Evolutionary conservation across 768 basidiomycete species (phyloP).

Genomic region (Lactarius indigo): DNA sequence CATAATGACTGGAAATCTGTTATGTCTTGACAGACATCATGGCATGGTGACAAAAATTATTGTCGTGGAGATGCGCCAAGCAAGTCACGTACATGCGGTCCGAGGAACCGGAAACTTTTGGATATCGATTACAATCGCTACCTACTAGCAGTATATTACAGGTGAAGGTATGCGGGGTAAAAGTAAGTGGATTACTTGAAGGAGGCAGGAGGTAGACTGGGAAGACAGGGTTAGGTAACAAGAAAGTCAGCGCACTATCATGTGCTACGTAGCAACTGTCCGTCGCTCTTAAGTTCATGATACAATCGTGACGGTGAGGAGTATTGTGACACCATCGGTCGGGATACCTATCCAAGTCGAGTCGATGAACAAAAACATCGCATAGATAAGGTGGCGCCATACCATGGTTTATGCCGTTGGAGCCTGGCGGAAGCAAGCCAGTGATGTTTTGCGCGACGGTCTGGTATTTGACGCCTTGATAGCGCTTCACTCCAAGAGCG

Average conservation of each 20-base stretch:
- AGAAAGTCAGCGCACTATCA: not conserved
- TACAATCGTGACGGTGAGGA: slow-evolving; percentile 22
- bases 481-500: slow-evolving; percentile 8
- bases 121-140: not conserved
- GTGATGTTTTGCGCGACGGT: slow-evolving; percentile 46
- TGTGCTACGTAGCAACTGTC: not conserved
- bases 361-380: not conserved
- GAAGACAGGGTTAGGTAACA: not conserved
- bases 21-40: too few relatives aligned
- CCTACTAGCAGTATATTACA: not conserved
- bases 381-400: not conserved
- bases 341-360: slow-evolving; percentile 12
- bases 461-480: slow-evolving; percentile 36
- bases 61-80: too few relatives aligned
- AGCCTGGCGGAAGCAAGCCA: slow-evolving; percentile 52
- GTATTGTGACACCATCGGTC: slow-evolving; percentile 14
- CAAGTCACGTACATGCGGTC: not conserved
- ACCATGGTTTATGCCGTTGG: slow-evolving; percentile 52
- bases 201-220: not conserved
- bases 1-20: too few relatives aligned
- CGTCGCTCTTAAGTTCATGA: not conserved
- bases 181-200: not conserved
- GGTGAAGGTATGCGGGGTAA: not conserved
- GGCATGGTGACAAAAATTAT: too few relatives aligned
- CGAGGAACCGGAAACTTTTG: not conserved